Base-by-base conservation (phyloP, 305 asterid genomes). In the Ajuga reptans region DNA sequence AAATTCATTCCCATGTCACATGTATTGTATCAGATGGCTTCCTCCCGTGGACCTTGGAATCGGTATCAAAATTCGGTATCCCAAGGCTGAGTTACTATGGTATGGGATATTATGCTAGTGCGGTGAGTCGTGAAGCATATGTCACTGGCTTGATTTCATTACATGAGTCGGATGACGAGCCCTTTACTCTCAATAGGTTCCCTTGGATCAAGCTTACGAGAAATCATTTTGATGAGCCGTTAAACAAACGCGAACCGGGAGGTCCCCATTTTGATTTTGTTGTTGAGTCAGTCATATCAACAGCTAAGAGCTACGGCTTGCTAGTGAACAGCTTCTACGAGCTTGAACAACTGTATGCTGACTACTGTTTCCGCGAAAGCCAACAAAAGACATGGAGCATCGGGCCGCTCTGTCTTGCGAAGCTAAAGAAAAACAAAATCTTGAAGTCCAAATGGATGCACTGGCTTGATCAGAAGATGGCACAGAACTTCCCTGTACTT, bases 1-100 rank as follows among this genome's bases (percentile, higher is more conserved):
- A 55, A 10, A 78, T 90, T 47, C 67, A 67, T 10, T 54, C 75
- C 0, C 53, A 69, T 0, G 75, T 82, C 3, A 57, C 46, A 18
- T 89, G 88, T 68, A 62, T 86, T 33, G 57, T 90, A 4, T 76
- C 95, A 0, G 96, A 89, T 29, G 87, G 80, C 9, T 89, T 89
- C 69, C 81, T 89, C 9, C 57, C 33, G 1, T 89, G 96, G 96
- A 89, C 96, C 9, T 18, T 80, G 0, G 70, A 82, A 3, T 73
- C 95, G 0, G 90, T 89, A 0, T 47, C 78, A 0, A 71, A 49
- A 7, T 76, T 77, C 8, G 79, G 86, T 12, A 79, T 89, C 53
- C 92, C 93, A 0, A 71, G 89, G 6, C 77, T 90, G 1, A 74
- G 75, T 45, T 90, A 11, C 64, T 47, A 3, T 51, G 92, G 93